Percentiles rank a stretch among this genome's conserved stretches.
Conservation (phyloP, 208 protist genomes). For the Leishmania martiniquensis region DNA sequence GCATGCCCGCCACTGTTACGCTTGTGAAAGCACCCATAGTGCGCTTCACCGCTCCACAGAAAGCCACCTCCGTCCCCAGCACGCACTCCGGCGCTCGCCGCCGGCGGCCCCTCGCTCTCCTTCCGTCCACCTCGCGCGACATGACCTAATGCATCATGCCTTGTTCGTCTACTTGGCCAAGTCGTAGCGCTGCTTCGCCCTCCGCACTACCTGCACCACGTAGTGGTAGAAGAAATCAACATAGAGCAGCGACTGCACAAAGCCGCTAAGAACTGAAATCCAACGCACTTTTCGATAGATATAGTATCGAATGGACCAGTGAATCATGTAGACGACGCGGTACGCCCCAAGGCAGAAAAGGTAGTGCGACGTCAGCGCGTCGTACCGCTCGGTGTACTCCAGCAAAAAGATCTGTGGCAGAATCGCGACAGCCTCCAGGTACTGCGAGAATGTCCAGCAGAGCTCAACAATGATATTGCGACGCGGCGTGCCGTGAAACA, state of each 20-base stretch:
- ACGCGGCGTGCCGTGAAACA: slow-evolving; percentile 60
- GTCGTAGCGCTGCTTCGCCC: slow-evolving; percentile 80
- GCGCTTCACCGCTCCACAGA: neutral
- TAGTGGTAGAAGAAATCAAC: slow-evolving; percentile 98
- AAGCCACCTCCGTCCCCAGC: neutral
- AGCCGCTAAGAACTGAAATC: slow-evolving; percentile 75
- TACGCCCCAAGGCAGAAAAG: slow-evolving; percentile 94
- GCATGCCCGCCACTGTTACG: neutral
- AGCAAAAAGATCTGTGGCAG: slow-evolving; percentile 96
- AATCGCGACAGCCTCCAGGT: slow-evolving; percentile 96
- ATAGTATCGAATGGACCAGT: slow-evolving; percentile 94
- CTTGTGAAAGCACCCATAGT: neutral
- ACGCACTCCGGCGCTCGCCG: neutral
- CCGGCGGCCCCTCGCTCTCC: neutral
- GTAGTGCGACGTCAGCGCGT: slow-evolving; percentile 96
- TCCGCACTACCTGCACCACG: slow-evolving; percentile 83
- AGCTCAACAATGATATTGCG: slow-evolving; percentile 72
- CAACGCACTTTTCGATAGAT: slow-evolving; percentile 64
- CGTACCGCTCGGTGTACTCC: slow-evolving; percentile 93
- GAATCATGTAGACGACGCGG: slow-evolving; percentile 95
- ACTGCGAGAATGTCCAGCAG: slow-evolving; percentile 96
- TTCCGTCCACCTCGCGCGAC: neutral
- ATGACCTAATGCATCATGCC: neutral
- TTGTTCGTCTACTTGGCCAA: slow-evolving; percentile 50
- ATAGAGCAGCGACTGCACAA: slow-evolving; percentile 95